phyloP scores from a whole-genome alignment of 352 stramenopile species.

The Phytopythium delawarense region DNA sequence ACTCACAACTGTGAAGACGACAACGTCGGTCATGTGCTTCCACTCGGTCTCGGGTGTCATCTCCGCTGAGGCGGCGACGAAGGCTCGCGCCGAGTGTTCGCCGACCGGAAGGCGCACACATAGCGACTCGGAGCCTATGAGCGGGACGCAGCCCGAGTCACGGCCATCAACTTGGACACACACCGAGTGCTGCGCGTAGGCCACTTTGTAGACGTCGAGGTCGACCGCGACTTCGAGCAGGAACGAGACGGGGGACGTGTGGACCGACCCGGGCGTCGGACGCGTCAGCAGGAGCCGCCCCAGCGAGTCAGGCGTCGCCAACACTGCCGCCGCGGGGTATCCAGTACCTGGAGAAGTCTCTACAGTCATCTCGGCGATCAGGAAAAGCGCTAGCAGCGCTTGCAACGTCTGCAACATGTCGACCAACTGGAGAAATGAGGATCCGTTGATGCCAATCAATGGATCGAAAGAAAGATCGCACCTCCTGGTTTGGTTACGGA shows the following conservation, averaged over 20 bases:
- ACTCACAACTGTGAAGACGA: slow-evolving; percentile 16
- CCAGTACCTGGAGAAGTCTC: neutral
- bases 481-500: neutral
- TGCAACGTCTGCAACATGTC: neutral
- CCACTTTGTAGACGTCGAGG: slow-evolving; percentile 8
- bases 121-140: slow-evolving; percentile 15
- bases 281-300: slow-evolving; percentile 13
- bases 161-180: slow-evolving; percentile 19
- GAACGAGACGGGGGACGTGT: slow-evolving; percentile 24
- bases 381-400: neutral
- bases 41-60: slow-evolving; percentile 11
- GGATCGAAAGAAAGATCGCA: neutral
- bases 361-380: neutral
- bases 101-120: slow-evolving; percentile 11
- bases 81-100: slow-evolving; percentile 19
- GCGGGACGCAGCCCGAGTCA: slow-evolving; percentile 17
- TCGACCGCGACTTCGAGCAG: slow-evolving; percentile 13
- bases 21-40: slow-evolving; percentile 2
- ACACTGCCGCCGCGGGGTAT: neutral
- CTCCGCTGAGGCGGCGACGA: slow-evolving; percentile 9
- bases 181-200: slow-evolving; percentile 15
- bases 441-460: neutral
- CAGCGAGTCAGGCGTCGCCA: slow-evolving; percentile 4
- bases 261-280: slow-evolving; percentile 9
- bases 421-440: neutral